Evolutionary conservation across 805 yeast genomes (phyloP).

Genomic region (Kodamaea nitidulidarum): DNA sequence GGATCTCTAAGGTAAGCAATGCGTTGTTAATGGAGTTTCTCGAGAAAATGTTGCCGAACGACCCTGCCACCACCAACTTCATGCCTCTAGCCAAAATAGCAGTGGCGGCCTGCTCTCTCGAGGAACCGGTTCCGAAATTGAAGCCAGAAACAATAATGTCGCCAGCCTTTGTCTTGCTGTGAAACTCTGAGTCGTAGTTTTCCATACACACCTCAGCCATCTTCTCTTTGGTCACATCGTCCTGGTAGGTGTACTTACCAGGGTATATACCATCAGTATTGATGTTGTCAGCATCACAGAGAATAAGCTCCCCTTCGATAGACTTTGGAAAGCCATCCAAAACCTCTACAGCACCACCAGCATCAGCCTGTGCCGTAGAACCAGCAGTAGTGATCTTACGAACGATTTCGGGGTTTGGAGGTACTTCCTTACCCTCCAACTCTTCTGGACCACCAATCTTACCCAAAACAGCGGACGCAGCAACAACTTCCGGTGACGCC

Average conservation of each 20-base stretch:
- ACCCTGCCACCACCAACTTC: slow-evolving; percentile 90
- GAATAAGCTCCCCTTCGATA: slow-evolving; percentile 85
- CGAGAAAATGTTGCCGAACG: slow-evolving; percentile 94
- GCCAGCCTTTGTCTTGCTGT: slow-evolving; percentile 72
- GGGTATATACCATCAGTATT: slow-evolving; percentile 99
- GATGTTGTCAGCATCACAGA: slow-evolving; percentile 95
- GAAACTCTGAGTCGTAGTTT: slow-evolving; percentile 90
- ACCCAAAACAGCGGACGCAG: slow-evolving; percentile 96
- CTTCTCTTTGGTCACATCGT: slow-evolving; percentile 87
- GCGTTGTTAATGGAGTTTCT: slow-evolving; percentile 97
- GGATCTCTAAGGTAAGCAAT: slow-evolving; percentile 86
- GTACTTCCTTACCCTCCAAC: slow-evolving; percentile 51
- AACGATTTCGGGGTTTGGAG: slow-evolving; percentile 48
- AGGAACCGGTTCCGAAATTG: slow-evolving; percentile 97
- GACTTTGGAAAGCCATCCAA: slow-evolving; percentile 87
- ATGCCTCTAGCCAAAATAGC: slow-evolving; percentile 92
- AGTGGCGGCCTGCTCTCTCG: slow-evolving; percentile 99
- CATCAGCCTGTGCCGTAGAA: slow-evolving; percentile 26
- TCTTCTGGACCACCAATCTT: slow-evolving; percentile 91
- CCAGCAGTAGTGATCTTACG: slow-evolving; percentile 31
- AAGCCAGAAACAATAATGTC: slow-evolving; percentile 90
- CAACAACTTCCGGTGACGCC: slow-evolving; percentile 97
- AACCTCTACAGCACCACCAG: slow-evolving; percentile 55
- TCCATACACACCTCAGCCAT: slow-evolving; percentile 99
- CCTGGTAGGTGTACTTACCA: slow-evolving; percentile 98